phyloP scores from a whole-genome alignment of 768 basidiomycete species.

The Hydnomerulius pinastri region DNA sequence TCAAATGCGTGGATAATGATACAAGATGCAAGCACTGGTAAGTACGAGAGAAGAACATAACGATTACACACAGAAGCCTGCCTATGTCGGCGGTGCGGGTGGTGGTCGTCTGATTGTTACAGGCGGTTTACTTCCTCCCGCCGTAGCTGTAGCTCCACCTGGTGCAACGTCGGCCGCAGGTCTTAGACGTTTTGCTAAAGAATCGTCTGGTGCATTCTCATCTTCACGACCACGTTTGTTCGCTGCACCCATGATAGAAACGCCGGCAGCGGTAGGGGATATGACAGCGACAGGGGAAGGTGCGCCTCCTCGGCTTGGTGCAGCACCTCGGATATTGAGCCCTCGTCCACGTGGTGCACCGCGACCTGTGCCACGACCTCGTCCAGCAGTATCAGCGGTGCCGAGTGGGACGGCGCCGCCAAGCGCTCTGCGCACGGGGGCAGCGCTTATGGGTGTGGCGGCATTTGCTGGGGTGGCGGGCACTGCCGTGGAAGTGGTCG shows the following conservation, averaged over 20 bases:
- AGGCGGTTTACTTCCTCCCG: slow-evolving; percentile 35
- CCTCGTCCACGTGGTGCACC: slow-evolving; percentile 39
- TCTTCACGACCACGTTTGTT: slow-evolving; percentile 67
- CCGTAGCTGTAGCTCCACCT: background rate
- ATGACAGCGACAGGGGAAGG: slow-evolving; percentile 28
- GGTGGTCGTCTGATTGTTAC: slow-evolving; percentile 36
- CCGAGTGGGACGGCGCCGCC: slow-evolving; percentile 30
- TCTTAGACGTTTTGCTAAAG: slow-evolving; percentile 68
- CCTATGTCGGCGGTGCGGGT: slow-evolving; percentile 15
- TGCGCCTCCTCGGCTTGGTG: slow-evolving; percentile 19
- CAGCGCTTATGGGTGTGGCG: slow-evolving; percentile 26
- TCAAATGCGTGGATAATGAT: slow-evolving; percentile 21
- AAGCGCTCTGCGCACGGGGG: slow-evolving; percentile 33
- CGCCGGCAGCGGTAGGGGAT: slow-evolving; percentile 37
- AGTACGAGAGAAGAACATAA: background rate
- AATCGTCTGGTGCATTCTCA: slow-evolving; percentile 47
- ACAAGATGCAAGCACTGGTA: slow-evolving; percentile 10
- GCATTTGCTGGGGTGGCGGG: slow-evolving; percentile 22
- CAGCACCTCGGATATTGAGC: slow-evolving; percentile 32
- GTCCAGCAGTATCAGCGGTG: slow-evolving; percentile 23
- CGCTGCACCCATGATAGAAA: slow-evolving; percentile 67
- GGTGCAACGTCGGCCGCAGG: slow-evolving; percentile 38
- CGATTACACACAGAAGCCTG: background rate
- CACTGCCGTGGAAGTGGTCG: slow-evolving; percentile 12
- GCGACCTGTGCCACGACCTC: slow-evolving; percentile 28